Evolutionary conservation across 1,139 yeast genomes (phyloP).

Genomic region (Saccharomyces hybrid): DNA sequence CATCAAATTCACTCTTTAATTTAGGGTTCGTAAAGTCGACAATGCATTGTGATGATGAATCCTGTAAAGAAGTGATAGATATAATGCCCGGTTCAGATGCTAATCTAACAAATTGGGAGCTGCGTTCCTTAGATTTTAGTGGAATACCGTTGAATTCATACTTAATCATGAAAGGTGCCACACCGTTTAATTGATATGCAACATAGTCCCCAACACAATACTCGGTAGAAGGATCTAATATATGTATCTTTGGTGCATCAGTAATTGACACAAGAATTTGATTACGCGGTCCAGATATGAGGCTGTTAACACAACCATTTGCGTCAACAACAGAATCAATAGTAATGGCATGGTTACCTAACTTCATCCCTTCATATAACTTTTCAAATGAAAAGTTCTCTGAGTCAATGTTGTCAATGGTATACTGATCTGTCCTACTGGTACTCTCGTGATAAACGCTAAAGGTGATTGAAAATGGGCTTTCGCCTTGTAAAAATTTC

Average conservation of each 20-base stretch:
- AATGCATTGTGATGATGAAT: conserved; percentile 67
- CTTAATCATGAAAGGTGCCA: conserved; percentile 66
- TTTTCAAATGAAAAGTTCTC: conserved; percentile 32
- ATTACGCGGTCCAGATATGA: conserved; percentile 34
- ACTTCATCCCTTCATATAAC: conserved; percentile 38
- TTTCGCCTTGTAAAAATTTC: conserved; percentile 43
- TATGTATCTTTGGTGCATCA: conserved; percentile 63
- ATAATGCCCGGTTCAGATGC: conserved; percentile 78
- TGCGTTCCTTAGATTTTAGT: conserved; percentile 51
- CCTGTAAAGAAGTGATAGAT: conserved; percentile 60
- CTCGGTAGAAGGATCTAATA: conserved; percentile 36
- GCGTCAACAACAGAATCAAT: conserved; percentile 54
- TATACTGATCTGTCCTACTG: conserved; percentile 39
- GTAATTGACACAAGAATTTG: conserved; percentile 47
- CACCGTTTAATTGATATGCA: conserved; percentile 66
- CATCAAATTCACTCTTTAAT: conserved; percentile 34
- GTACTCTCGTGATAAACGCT: conserved; percentile 47
- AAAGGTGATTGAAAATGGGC: conserved; percentile 56
- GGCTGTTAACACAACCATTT: conserved; percentile 55
- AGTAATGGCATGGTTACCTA: conserved; percentile 51
- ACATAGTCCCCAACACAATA: conserved; percentile 93
- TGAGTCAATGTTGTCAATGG: conserved; percentile 32
- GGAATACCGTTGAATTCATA: conserved; percentile 62
- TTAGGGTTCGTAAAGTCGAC: conserved; percentile 46
- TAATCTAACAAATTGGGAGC: conserved; percentile 53